Conservation (phyloP, 2,329 filamentous ascomycete genomes). For the Thielaviopsis ethacetica region DNA sequence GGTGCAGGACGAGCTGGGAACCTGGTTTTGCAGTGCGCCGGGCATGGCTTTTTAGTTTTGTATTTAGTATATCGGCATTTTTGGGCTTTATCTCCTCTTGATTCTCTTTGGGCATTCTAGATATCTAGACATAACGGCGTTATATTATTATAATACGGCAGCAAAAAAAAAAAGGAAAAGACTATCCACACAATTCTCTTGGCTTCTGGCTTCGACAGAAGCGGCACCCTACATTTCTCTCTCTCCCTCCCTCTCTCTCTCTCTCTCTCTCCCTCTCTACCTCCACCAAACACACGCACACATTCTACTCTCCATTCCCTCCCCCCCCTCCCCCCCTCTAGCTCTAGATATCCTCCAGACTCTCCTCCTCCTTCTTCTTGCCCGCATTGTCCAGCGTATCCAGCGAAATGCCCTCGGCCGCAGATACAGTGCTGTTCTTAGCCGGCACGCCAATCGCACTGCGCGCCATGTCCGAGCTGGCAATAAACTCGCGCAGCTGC, state of each 20-base stretch:
- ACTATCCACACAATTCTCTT: no score
- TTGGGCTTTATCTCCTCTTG: no score
- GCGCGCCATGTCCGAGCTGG: conserved; percentile 68
- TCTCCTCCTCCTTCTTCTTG: conserved; percentile 27
- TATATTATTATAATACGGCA: background rate
- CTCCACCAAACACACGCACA: background rate
- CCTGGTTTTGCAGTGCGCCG: conserved; percentile 68
- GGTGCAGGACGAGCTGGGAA: conserved; percentile 47
- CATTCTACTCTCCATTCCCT: background rate
- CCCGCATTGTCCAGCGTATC: conserved; percentile 44
- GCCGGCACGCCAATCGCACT: conserved; percentile 65
- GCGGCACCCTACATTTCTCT: no score
- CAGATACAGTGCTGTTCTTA: conserved; percentile 25
- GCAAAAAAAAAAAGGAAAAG: background rate
- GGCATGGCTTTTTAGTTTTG: conserved; percentile 21
- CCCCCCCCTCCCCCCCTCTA: no score
- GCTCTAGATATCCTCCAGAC: conserved; percentile 41
- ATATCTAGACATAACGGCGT: background rate
- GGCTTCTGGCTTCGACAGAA: no score
- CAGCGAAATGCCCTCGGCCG: conserved; percentile 29
- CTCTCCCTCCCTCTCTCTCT: background rate
- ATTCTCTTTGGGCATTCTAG: no score
- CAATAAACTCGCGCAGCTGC: conserved; percentile 75
- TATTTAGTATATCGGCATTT: no score
- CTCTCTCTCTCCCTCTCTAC: conserved; percentile 12